phyloP scores from a whole-genome alignment of 2,329 filamentous ascomycete species.

The Penicillium sp. region DNA sequence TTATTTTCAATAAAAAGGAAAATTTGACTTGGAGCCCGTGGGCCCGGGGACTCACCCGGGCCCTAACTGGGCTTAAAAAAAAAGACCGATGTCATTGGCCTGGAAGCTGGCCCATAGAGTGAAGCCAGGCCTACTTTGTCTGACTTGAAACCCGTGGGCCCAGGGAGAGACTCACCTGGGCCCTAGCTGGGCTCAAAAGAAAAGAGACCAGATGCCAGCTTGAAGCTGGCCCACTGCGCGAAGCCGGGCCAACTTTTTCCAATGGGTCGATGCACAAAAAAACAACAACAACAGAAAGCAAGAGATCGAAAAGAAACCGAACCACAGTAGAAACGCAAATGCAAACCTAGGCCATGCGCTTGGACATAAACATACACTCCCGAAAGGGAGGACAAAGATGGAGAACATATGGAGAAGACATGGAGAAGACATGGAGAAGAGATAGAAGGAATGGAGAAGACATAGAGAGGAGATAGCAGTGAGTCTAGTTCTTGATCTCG shows the following conservation, averaged over 20 bases:
- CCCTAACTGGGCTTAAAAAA: background rate
- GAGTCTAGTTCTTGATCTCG: slow-evolving; percentile 19
- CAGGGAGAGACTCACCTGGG: background rate
- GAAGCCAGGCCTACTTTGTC: background rate
- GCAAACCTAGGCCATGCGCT: slow-evolving; percentile 9
- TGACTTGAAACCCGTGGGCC: background rate
- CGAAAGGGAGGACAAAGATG: background rate
- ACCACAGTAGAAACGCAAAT: background rate
- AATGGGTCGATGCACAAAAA: background rate
- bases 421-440: background rate
- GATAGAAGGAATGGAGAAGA: background rate
- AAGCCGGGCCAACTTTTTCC: background rate
- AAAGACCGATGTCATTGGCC: background rate
- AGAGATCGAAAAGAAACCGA: background rate
- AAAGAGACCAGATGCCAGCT: background rate
- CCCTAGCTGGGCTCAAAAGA: background rate
- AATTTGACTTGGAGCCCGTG: background rate
- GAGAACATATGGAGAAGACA: background rate
- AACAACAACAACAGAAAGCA: background rate
- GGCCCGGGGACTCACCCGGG: background rate
- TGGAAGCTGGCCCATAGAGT: background rate
- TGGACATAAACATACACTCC: slow-evolving; percentile 8
- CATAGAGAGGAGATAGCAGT: background rate
- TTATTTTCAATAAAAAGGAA: background rate
- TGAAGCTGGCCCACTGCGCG: background rate